These are phyloP conservation scores for Juglanconis oblonga DNA, from an alignment of 2,329 filamentous ascomycete genomes.

Conservation along the genomic window DNA sequence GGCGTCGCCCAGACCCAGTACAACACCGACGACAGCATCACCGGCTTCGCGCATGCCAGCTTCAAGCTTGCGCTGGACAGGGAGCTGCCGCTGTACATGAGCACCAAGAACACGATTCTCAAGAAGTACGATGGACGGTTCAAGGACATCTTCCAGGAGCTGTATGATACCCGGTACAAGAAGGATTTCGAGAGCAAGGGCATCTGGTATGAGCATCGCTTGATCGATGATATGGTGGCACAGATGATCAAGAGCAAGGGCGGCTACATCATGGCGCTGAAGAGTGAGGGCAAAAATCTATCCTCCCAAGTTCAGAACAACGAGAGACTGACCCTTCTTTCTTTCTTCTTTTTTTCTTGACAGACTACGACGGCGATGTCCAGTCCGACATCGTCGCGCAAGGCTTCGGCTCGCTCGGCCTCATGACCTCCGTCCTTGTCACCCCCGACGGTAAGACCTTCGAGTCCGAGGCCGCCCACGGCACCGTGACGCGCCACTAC, in stretches of 20 bases:
- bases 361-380: slow-evolving; percentile 98
- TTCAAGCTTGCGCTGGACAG: slow-evolving; percentile 94
- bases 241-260: slow-evolving; percentile 99
- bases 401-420: slow-evolving; percentile 94
- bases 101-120: slow-evolving; percentile 99
- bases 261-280: slow-evolving; percentile 95
- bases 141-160: slow-evolving; percentile 99
- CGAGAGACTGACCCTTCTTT: no score
- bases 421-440: slow-evolving; percentile 97
- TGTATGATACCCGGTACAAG: slow-evolving; percentile 87
- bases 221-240: slow-evolving; percentile 99
- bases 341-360: not conserved
- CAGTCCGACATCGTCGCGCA: slow-evolving; percentile 98
- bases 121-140: slow-evolving; percentile 99
- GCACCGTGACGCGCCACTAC: slow-evolving; percentile 97
- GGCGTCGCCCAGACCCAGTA: slow-evolving; percentile 94
- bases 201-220: slow-evolving; percentile 99
- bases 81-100: slow-evolving; percentile 95
- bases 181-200: slow-evolving; percentile 83
- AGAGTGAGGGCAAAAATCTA: slow-evolving; percentile 63
- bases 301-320: not conserved
- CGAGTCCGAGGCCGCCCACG: slow-evolving; percentile 96
- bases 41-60: slow-evolving; percentile 89
- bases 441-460: slow-evolving; percentile 96
- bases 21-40: slow-evolving; percentile 96